Base-by-base conservation (phyloP, 495 filamentous ascomycete species). In the Podospora tetraspora region DNA sequence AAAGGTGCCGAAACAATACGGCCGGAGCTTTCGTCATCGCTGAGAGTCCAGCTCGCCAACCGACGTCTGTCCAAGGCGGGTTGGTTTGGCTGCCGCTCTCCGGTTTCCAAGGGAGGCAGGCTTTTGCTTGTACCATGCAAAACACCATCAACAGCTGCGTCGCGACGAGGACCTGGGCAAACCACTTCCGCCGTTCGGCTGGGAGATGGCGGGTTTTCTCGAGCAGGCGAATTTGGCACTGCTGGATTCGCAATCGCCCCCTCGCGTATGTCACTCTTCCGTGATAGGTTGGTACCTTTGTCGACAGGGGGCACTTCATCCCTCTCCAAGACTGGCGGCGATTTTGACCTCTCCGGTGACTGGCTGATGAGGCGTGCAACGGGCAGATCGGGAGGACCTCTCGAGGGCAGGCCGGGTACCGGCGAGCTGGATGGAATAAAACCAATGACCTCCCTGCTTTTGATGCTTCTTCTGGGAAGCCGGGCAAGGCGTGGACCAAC, bases 391-490 rank as follows among this genome's bases (percentile, higher is more conserved):
- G 59, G 59, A 25, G 23, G 59, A 60, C 23, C 59, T 60, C 27
- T 24, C 23, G 59, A 60, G 23, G 22, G 24, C 4, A 29, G 59
- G 25, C 22, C 59, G 19, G 25, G 32, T 19, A 70, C 61, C 5
- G 71, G 73, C 6, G 73, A 66, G 52, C 72, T 75, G 24, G 71
- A 69, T 11, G 75, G 74, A 29, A 79, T 32, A 60, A 76, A 76
- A 8, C 82, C 81, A 37, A 84, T 78, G 11, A 84, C 64, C 43
- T 84, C 82, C 57, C 69, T 79, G 66, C 82, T 84, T 61, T 74
- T 79, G 62, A 82, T 71, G 65, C 76, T 74, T 68, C 73, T 83
- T 34, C 75, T 78, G n/a, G 75, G 74, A 3, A 82, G 69, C 21
- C 68, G 75, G 23, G 76, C 80, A 37, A 82, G 73, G 27, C 70